Percentiles rank a stretch among this genome's conserved stretches.
Conservation (phyloP, 257 asterid genomes). For the Cruciata laevipes region DNA sequence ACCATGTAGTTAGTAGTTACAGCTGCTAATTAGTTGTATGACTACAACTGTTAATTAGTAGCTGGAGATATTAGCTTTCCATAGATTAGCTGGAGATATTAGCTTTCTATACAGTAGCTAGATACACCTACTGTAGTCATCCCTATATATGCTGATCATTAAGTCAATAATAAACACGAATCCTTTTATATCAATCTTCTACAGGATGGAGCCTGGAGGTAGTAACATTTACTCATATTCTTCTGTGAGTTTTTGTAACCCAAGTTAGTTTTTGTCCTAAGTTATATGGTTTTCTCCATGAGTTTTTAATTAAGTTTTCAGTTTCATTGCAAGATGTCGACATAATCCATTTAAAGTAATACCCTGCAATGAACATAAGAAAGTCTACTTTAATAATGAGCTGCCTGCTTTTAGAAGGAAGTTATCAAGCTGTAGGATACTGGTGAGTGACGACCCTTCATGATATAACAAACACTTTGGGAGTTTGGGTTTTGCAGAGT, state of each 20-base stretch:
- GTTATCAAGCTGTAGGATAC: not conserved
- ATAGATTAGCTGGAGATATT: no score
- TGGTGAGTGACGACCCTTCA: not conserved
- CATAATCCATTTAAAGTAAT: not conserved
- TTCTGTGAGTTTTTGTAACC: not conserved
- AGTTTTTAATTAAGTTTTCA: not conserved
- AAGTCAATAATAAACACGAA: no score
- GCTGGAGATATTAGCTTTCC: no score
- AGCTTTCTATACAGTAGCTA: no score
- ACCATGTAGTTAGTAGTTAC: no score
- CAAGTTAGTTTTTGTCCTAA: not conserved
- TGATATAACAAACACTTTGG: not conserved
- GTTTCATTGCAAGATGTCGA: not conserved
- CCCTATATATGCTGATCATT: no score
- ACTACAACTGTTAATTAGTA: no score
- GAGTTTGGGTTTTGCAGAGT: not conserved
- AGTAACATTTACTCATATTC: no score
- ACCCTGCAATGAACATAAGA: not conserved
- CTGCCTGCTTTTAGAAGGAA: not conserved
- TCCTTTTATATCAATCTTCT: no score
- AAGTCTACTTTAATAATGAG: not conserved
- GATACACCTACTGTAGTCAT: no score
- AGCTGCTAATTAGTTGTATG: no score
- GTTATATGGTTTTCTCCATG: not conserved
- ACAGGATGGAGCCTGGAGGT: no score